A percentile compares a stretch with the other conserved stretches of the same genome.
phyloP scores from a whole-genome alignment of 2,329 filamentous ascomycete species.

The Fusarium oligoseptatum region DNA sequence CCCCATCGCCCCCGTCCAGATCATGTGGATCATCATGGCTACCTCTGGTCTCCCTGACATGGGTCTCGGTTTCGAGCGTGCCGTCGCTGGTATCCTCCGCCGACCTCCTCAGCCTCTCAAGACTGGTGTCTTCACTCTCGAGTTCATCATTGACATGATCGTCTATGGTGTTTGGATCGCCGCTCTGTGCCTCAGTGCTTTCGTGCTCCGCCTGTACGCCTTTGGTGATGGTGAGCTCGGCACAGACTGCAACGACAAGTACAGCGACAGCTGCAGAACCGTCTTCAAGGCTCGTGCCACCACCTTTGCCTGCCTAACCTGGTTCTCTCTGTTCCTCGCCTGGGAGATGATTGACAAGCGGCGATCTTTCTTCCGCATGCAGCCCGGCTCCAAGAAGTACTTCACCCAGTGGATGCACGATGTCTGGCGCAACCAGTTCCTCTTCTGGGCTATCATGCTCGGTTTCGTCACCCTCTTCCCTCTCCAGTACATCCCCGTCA shows the following conservation, averaged over 20 bases:
- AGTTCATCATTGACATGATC: conserved; percentile 76
- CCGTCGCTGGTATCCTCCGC: conserved; percentile 76
- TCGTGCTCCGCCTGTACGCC: conserved; percentile 74
- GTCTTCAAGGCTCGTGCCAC: conserved; percentile 81
- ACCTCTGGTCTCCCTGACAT: conserved; percentile 82
- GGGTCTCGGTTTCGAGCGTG: conserved; percentile 80
- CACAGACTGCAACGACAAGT: conserved; percentile 70
- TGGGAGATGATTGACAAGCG: conserved; percentile 84
- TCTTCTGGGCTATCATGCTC: conserved; percentile 72
- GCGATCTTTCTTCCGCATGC: conserved; percentile 81
- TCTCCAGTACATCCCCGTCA: conserved; percentile 69
- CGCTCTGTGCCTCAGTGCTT: conserved; percentile 71
- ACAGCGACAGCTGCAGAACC: conserved; percentile 67
- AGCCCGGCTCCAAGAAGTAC: conserved; percentile 70
- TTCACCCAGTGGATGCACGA: conserved; percentile 76
- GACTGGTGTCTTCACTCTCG: conserved; percentile 73
- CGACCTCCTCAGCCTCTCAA: conserved; percentile 75
- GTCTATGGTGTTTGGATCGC: conserved; percentile 79
- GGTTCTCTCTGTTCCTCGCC: conserved; percentile 81
- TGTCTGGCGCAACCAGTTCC: conserved; percentile 79
- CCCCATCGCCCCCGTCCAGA: conserved; percentile 80
- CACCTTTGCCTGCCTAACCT: conserved; percentile 80
- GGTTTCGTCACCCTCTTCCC: conserved; percentile 65
- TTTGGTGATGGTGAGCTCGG: conserved; percentile 74
- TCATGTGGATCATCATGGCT: conserved; percentile 86